Conservation (phyloP, 2,329 filamentous ascomycete genomes). For the Aspergillus brasiliensis region DNA sequence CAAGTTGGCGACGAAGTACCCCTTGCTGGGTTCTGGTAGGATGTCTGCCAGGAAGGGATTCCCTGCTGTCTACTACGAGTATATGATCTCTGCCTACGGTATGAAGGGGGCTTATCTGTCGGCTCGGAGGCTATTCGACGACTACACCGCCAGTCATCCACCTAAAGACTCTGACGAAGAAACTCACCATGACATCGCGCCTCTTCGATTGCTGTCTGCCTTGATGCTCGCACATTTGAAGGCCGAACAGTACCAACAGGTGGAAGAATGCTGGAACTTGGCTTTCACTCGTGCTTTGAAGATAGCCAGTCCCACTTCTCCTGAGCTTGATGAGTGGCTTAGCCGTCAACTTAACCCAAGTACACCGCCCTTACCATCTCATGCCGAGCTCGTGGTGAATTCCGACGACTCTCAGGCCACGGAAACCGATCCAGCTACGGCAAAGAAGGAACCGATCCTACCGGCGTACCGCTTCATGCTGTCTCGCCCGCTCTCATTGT, state of each 20-base stretch:
- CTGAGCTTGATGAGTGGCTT: constrained; percentile 30
- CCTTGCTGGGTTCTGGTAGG: constrained; percentile 34
- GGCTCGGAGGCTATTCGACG: constrained; percentile 58
- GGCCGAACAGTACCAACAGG: constrained; percentile 60
- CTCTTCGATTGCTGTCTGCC: constrained; percentile 60
- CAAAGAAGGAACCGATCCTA: constrained; percentile 28
- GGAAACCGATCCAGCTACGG: not conserved
- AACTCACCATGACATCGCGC: constrained; percentile 40
- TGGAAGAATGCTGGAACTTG: constrained; percentile 68
- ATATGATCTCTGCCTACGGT: constrained; percentile 59
- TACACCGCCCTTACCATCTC: constrained; percentile 16
- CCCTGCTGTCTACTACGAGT: constrained; percentile 56
- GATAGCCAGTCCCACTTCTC: constrained; percentile 41
- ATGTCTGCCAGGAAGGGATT: constrained; percentile 45
- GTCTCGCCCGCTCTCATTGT: constrained; percentile 51
- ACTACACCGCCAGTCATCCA: constrained; percentile 45
- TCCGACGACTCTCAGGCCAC: not conserved
- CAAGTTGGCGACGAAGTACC: constrained; percentile 49
- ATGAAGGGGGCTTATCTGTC: constrained; percentile 48
- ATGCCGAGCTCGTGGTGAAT: constrained; percentile 5
- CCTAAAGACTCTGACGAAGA: constrained; percentile 5
- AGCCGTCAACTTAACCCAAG: constrained; percentile 12
- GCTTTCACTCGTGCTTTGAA: constrained; percentile 57
- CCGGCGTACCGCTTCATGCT: constrained; percentile 53
- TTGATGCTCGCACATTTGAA: constrained; percentile 69